A percentile compares a stretch with the other conserved stretches of the same genome.
Conservation (phyloP, 164 flowering plant genomes). For the Magnolia sinica region DNA sequence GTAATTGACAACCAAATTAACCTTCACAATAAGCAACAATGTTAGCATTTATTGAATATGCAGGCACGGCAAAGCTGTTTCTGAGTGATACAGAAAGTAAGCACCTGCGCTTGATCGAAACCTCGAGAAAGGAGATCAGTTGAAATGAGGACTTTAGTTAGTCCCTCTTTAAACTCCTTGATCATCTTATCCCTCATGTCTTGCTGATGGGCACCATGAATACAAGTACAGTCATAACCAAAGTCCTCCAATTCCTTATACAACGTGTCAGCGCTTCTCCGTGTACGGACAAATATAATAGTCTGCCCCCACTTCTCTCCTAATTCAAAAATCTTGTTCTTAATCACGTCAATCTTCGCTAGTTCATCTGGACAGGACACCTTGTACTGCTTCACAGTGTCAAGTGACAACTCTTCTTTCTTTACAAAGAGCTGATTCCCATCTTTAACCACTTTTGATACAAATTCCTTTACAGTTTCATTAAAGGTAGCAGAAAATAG, state of each 20-base stretch:
- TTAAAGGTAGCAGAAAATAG: conserved; percentile 92
- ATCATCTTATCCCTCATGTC: conserved; percentile 80
- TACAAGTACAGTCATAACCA: conserved; percentile 79
- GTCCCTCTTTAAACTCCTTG: conserved; percentile 83
- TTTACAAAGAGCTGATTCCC: conserved; percentile 83
- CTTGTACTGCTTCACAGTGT: conserved; percentile 86
- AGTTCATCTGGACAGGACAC: conserved; percentile 77
- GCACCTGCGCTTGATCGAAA: conserved; percentile 90
- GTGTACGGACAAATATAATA: conserved; percentile 75
- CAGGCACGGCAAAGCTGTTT: background rate
- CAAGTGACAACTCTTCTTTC: conserved; percentile 87
- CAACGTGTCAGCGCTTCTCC: conserved; percentile 51
- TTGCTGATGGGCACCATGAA: conserved; percentile 66
- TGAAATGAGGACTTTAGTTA: conserved; percentile 86
- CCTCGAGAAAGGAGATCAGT: conserved; percentile 97
- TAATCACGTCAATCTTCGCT: conserved; percentile 58
- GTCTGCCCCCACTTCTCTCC: conserved; percentile 88
- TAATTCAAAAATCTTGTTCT: conserved; percentile 64
- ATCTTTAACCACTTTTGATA: conserved; percentile 54
- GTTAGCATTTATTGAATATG: conserved; percentile 2
- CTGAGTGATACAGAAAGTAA: background rate
- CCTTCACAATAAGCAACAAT: conserved; percentile 36
- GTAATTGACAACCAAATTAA: conserved; percentile 74
- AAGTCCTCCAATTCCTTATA: conserved; percentile 44
- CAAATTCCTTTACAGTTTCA: conserved; percentile 76